Conservation (phyloP, 805 yeast species). For the Saccharomycopsis javanensis region DNA sequence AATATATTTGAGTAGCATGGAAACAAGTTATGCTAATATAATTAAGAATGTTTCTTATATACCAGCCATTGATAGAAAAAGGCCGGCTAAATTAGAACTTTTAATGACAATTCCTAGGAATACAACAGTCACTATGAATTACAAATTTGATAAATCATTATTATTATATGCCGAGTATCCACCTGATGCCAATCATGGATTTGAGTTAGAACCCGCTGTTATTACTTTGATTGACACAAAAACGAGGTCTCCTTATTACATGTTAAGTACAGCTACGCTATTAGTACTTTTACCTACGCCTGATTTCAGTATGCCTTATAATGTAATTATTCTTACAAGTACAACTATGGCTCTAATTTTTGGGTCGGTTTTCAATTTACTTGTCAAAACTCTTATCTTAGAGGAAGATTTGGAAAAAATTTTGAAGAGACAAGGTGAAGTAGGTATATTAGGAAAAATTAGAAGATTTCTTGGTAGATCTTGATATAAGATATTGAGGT, state of each 20-base stretch:
- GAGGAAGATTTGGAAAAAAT: slow-evolving; percentile 43
- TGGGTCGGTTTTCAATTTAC: slow-evolving; percentile 73
- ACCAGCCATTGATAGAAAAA: slow-evolving; percentile 70
- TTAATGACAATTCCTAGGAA: slow-evolving; percentile 53
- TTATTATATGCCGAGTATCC: slow-evolving; percentile 86
- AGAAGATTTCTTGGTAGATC: not conserved
- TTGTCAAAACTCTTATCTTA: slow-evolving; percentile 65
- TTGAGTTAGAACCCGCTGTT: slow-evolving; percentile 87
- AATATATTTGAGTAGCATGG: slow-evolving; percentile 63
- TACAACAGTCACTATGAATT: slow-evolving; percentile 50
- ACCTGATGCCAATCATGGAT: slow-evolving; percentile 99
- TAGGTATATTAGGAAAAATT: not conserved
- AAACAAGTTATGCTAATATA: slow-evolving; percentile 28
- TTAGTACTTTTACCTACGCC: slow-evolving; percentile 88
- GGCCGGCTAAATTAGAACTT: slow-evolving; percentile 79
- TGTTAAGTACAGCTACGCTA: slow-evolving; percentile 75
- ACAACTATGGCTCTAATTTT: slow-evolving; percentile 89
- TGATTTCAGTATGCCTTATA: slow-evolving; percentile 97
- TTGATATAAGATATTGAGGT: too few species aligned
- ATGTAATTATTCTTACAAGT: slow-evolving; percentile 87
- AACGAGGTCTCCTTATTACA: slow-evolving; percentile 27
- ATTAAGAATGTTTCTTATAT: slow-evolving; percentile 49
- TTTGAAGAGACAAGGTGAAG: not conserved
- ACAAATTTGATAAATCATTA: slow-evolving; percentile 80
- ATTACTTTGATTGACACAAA: slow-evolving; percentile 39